Percentiles rank a stretch among this genome's conserved stretches.
Conservation (phyloP, 2,329 filamentous ascomycete species). For the Beauveria pseudobassiana region DNA sequence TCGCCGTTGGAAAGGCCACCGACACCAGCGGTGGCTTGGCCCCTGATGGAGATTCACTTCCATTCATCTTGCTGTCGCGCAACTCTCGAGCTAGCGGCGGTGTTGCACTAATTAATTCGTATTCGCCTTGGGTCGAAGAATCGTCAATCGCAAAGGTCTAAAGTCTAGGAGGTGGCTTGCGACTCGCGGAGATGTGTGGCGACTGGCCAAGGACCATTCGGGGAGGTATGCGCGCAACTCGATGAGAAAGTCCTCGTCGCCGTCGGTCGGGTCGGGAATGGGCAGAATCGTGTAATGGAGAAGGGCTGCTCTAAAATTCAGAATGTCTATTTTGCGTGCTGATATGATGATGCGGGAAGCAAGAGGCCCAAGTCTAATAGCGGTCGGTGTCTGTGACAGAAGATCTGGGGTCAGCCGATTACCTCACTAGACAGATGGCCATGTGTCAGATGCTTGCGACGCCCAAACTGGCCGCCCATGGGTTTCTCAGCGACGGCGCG, state of each 20-base stretch:
- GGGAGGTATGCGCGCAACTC: not conserved
- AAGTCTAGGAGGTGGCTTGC: not conserved
- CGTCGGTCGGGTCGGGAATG: not conserved
- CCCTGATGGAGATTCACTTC: slow-evolving; percentile 20
- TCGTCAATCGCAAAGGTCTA: not conserved
- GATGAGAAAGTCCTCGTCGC: not conserved
- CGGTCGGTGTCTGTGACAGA: not conserved
- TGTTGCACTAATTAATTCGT: not conserved
- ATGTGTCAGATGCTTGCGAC: slow-evolving; percentile 1
- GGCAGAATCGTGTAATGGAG: not conserved
- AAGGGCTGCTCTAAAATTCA: not conserved
- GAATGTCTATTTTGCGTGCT: not conserved
- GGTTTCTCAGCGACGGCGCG: not conserved
- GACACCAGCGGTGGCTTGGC: slow-evolving; percentile 13
- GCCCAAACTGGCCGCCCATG: not conserved
- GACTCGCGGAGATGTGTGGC: not conserved
- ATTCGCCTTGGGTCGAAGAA: not conserved
- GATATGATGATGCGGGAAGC: not conserved
- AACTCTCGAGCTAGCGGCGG: not conserved
- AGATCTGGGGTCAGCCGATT: slow-evolving; percentile 5
- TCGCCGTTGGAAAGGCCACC: slow-evolving; percentile 22
- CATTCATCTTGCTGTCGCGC: slow-evolving; percentile 19
- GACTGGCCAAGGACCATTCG: slow-evolving; percentile 2
- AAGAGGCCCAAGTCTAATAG: not conserved
- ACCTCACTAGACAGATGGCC: not conserved